Evolutionary conservation across 805 yeast species (phyloP).

Genomic region (Lachancea fermentati): DNA sequence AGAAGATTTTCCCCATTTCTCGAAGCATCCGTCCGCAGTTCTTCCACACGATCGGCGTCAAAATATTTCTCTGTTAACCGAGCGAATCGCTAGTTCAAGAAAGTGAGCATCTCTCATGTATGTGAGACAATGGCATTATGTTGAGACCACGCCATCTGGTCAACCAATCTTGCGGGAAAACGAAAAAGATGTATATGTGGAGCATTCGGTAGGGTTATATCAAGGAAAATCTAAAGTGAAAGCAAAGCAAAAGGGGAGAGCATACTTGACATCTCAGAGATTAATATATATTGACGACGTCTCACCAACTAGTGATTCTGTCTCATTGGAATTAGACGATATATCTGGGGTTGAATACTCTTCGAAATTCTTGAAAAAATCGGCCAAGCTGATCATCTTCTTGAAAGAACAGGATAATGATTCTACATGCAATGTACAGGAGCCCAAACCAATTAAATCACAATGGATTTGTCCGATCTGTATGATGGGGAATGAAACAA

Average conservation of each 20-base stretch:
- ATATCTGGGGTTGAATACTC: constrained; percentile 38
- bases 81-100: too few species aligned
- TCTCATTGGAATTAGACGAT: constrained; percentile 42
- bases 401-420: constrained; percentile 22
- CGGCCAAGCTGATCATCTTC: constrained; percentile 63
- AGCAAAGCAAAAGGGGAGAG: constrained; percentile 65
- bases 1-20: too few species aligned
- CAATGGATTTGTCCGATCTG: constrained; percentile 91
- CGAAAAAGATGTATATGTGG: constrained; percentile 51
- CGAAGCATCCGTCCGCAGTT: too few species aligned
- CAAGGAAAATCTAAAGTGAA: constrained; percentile 65
- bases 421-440: background rate
- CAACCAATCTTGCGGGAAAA: constrained; percentile 36
- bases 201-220: constrained; percentile 63
- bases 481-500: constrained; percentile 31
- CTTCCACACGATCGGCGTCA: too few species aligned
- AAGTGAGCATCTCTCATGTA: too few species aligned
- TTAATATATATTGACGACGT: constrained; percentile 64
- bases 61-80: too few species aligned
- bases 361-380: constrained; percentile 62
- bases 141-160: constrained; percentile 35
- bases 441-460: background rate
- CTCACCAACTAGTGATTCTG: constrained; percentile 37
- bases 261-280: constrained; percentile 70
- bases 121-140: constrained; percentile 33